Conservation (phyloP, 306 rosid genomes). For the Rosa rugosa region DNA sequence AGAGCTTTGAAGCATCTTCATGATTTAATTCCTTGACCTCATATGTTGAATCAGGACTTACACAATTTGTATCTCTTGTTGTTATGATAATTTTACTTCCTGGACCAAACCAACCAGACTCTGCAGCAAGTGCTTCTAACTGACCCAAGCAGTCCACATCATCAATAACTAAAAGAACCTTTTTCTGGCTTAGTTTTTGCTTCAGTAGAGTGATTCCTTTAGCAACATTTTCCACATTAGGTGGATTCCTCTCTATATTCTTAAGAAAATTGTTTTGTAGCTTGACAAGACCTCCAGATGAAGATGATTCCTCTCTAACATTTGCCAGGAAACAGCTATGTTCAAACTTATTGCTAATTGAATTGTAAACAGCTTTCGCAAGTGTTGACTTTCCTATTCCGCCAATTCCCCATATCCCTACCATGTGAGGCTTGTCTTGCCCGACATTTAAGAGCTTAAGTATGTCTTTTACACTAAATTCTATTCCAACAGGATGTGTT, state of each 20-base stretch:
- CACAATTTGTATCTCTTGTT: background rate
- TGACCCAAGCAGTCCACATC: background rate
- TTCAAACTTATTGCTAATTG: background rate
- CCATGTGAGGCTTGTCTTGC: background rate
- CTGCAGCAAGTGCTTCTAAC: background rate
- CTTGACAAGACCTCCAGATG: background rate
- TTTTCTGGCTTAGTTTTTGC: background rate
- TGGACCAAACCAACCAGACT: background rate
- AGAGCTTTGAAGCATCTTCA: background rate
- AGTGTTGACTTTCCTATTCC: background rate
- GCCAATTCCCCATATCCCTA: background rate
- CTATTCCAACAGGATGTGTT: background rate
- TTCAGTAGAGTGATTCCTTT: background rate
- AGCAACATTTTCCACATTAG: background rate
- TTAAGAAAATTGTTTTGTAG: background rate
- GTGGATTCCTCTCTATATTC: too few species aligned
- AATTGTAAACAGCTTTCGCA: background rate
- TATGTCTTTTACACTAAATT: background rate
- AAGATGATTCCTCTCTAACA: background rate
- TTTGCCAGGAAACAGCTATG: background rate
- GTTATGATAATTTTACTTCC: conserved; percentile 11
- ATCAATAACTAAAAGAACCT: background rate
- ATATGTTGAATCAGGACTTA: background rate
- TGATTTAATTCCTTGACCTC: background rate
- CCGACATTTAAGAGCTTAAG: background rate